Conservation (phyloP, 2,329 filamentous ascomycete species). For the Purpureocillium takamizusanense region DNA sequence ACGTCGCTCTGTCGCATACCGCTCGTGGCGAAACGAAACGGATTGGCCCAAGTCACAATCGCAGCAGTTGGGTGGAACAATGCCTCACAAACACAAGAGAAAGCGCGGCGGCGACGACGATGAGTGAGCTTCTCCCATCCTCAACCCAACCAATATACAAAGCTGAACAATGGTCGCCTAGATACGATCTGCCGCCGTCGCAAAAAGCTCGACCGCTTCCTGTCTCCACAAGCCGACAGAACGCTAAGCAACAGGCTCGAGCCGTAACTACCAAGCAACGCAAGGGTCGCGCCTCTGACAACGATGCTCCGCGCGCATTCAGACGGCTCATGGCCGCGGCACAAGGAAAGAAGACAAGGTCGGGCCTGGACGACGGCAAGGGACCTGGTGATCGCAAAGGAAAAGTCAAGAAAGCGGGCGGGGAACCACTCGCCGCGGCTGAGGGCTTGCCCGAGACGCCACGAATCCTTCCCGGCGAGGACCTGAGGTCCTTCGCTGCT, state of each 20-base stretch:
- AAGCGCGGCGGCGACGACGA: constrained; percentile 44
- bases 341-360: constrained; percentile 47
- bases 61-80: constrained; percentile 23
- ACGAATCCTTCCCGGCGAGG: constrained; percentile 76
- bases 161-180: constrained; percentile 14
- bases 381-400: constrained; percentile 6
- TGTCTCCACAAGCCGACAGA: constrained; percentile 23
- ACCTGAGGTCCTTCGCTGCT: constrained; percentile 68
- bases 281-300: constrained; percentile 39
- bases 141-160: constrained; percentile 7
- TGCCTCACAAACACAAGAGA: constrained; percentile 85
- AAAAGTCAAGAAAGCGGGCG: constrained; percentile 7
- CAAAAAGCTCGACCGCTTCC: constrained; percentile 43
- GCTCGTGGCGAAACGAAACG: too few relatives aligned
- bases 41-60: neutral
- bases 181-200: constrained; percentile 40
- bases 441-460: constrained; percentile 32
- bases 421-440: neutral
- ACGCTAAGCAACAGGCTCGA: constrained; percentile 27
- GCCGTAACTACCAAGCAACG: constrained; percentile 31
- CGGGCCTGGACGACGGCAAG: constrained; percentile 64
- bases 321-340: constrained; percentile 73
- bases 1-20: neutral
- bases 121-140: constrained; percentile 30
- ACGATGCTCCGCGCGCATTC: constrained; percentile 87